Evolutionary conservation across 2,329 filamentous ascomycete species (phyloP), one percentile per base, ranked within the genome.

Genomic region (Exophiala phaeomuriformis): DNA sequence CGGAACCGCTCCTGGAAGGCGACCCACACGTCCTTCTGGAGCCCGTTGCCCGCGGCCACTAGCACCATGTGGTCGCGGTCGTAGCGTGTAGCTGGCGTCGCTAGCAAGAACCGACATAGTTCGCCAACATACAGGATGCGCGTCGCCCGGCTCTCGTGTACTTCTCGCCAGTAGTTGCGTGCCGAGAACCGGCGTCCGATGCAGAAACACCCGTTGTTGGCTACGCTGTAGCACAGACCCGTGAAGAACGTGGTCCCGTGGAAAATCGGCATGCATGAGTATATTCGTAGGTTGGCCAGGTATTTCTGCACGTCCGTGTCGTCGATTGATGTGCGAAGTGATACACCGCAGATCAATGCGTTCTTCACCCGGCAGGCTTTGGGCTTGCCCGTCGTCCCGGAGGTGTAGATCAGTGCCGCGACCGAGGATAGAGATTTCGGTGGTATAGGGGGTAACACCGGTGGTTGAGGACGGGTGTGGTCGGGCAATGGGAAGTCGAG

Each of bases 121-220:
- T 77, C 75, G 28, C 75, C 75, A 29, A 77, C 74, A 49, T 71
- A 65, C 28, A 86, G 76, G 63, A 81, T 83, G 28, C 84, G 69
- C 0, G 82, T 82, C 12, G 72, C 68, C 4, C 77, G 76, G 5
- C 63, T 66, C 57, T 68, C 62, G 44, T 45, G 33, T 4, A 55
- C 49, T 27, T 63, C 59, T 33, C 58, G 55, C 55, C 53, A 60
- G 53, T 56, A 63, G 12, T 52, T 55, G 10, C 59, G 45, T 6
- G 59, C 60, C 9, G 56, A 60, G 57, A 63, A 63, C 9, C 66
- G 68, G n/a, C 68, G 68, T 0, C 65, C 71, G 1, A 75, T 61
- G 48, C 72, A 75, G 33, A 77, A 61, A 0, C 73, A 75, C 3
- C 68, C 68, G 4, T 64, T 63, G 7, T 65, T 71, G 2, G 72